Base-by-base conservation (phyloP, 176 grass and related monocot species). In the Phoenix dactylifera region DNA sequence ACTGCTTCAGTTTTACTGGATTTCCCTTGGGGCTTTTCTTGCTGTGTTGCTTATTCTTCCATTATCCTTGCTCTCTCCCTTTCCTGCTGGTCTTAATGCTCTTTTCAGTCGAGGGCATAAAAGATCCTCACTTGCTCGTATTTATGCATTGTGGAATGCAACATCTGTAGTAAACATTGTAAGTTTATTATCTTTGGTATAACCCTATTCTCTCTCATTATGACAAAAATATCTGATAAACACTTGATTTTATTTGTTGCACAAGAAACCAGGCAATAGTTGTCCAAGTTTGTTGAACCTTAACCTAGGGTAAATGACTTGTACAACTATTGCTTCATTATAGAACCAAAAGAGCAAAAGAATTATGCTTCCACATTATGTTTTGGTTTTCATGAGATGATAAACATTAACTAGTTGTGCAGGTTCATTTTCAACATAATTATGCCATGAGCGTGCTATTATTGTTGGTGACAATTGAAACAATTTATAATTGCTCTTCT, bases 1-100 rank as follows among this genome's bases (percentile, higher is more conserved):
- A 81, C 84, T 98, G 51, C 70, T 98, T 64, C 84, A 98, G 15
- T 98, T 85, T 52, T 98, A 98, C 67, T 98, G 93, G 93, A 92
- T 98, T 63, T 98, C 87, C 15, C 61, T 98, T 25, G 93, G 87
- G 18, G 87, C 84, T 60, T 98, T 92, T 67, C 87, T 98, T 67
- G 62, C 68, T 61, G 75, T 98, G 69, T 67, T 98, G 60, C 84
- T 98, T 55, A 80, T 98, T 60, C 87, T 88, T 22, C 93, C 93
- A 20, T 68, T 92, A 6, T 89, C 87, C 48, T 71, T 88, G 67
- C 84, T 98, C 55, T 98, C 93, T 62, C 93, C 93, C 70, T 98
- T 92, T 71, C 84, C 90, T 54, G 93, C 93, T 62, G 93, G 93
- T 64, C 78, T 98, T 15, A 98, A 88, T 70, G 81, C 93, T 64